Conservation (phyloP, 176 grass and related monocot species). For the Phyllostachys edulis region DNA sequence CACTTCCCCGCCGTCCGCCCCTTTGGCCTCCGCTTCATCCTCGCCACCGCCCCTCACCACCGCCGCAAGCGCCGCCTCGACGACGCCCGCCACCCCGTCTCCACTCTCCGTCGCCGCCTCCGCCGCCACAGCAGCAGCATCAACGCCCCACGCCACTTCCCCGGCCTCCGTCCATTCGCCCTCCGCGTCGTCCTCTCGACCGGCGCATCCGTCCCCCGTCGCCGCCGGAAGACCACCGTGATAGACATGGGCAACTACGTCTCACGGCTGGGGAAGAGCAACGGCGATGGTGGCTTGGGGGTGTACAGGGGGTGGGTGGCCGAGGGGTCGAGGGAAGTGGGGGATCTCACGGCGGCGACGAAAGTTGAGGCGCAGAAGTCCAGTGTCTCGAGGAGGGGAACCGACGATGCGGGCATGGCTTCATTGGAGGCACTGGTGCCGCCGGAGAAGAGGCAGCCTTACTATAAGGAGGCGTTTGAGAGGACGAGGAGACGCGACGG, state of each 20-base stretch:
- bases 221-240: conserved; percentile 6
- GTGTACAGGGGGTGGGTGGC: not conserved
- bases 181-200: conserved; percentile 21
- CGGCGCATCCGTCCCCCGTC: not conserved
- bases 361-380: conserved; percentile 14
- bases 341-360: conserved; percentile 36
- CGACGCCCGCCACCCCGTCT: not conserved
- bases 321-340: conserved; percentile 15
- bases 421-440: not conserved
- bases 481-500: conserved; percentile 1
- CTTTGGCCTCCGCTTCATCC: not conserved
- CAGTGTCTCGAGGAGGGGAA: not conserved
- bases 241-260: conserved; percentile 33
- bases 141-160: not conserved
- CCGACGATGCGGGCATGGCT: not conserved
- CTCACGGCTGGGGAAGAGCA: conserved; percentile 15
- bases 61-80: conserved; percentile 6
- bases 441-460: not conserved
- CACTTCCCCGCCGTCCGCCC: not conserved
- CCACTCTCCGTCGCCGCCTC: not conserved
- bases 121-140: not conserved
- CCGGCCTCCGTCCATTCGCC: conserved; percentile 29
- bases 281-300: conserved; percentile 12
- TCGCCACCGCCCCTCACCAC: not conserved
- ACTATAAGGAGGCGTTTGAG: conserved; percentile 4